Base-by-base conservation (phyloP, 768 basidiomycete species). In the Mrakia hoshinonis region DNA sequence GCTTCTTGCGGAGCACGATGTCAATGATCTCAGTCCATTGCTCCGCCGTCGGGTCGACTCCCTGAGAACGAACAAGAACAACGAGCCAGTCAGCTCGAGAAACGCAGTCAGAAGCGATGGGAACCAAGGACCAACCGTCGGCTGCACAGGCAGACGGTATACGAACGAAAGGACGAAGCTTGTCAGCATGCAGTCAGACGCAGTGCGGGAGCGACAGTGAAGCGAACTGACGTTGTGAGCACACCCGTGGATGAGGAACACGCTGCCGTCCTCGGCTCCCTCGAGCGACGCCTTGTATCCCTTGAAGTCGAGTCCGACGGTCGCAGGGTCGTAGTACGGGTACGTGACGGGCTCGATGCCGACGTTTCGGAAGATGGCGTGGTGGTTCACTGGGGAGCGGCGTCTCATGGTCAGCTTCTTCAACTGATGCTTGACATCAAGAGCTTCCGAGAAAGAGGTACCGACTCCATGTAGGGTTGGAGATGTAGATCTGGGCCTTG, bases 391-490 rank as follows among this genome's bases (percentile, higher is more conserved):
- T 92, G 43, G 15, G 61, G 49, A 34, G 43, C 54, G n/a, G n/a
- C n/a, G n/a, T n/a, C n/a, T n/a, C n/a, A n/a, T n/a, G n/a, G n/a
- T n/a, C n/a, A n/a, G n/a, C n/a, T n/a, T n/a, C n/a, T n/a, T n/a
- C n/a, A n/a, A n/a, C n/a, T n/a, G n/a, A n/a, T n/a, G n/a, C n/a
- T n/a, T n/a, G n/a, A n/a, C n/a, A 36, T 48, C 46, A 52, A 62
- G 29, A 48, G 65, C 9, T 11, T 6, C 0, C 49, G 31, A 68
- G 15, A 63, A 52, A 74, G 11, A 0, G 52, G 46, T 15, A 78
- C 88, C 81, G 81, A 87, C 93, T 88, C 95, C 95, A 99, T 10
- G 95, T 95, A 31, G 95, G 95, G 76, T 92, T 86, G 77, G 93
- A 93, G 76, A 99, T 78, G 79, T 88, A 92, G 73, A 96, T 81